A percentile compares a stretch with the other conserved stretches of the same genome.
These are phyloP conservation scores for Clarireedia homoeocarpa DNA, from an alignment of 2,329 filamentous ascomycete species.

Conservation along the genomic window DNA sequence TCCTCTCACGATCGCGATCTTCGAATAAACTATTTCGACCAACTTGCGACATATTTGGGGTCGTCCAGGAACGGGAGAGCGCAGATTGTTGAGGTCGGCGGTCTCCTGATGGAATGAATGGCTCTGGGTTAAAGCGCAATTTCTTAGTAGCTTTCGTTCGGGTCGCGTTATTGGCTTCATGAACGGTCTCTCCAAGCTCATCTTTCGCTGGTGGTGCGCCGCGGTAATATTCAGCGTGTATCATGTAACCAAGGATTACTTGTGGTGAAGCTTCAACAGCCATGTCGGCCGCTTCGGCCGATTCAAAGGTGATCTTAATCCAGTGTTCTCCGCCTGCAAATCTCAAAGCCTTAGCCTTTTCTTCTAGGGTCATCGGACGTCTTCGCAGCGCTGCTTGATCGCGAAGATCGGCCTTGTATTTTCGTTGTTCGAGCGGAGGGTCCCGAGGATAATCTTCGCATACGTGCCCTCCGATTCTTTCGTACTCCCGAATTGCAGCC, in stretches of 20 bases:
- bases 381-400: constrained; percentile 63
- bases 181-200: constrained; percentile 32
- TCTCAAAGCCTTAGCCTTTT: constrained; percentile 70
- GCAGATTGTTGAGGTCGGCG: constrained; percentile 15
- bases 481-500: constrained; percentile 83
- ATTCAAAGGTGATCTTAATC: constrained; percentile 83
- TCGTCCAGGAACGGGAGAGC: constrained; percentile 23
- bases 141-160: constrained; percentile 7
- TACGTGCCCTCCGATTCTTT: constrained; percentile 75
- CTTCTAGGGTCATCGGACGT: constrained; percentile 58
- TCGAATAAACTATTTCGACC: constrained; percentile 17
- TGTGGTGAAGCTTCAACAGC: constrained; percentile 66
- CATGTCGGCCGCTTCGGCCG: constrained; percentile 59
- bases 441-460: constrained; percentile 90
- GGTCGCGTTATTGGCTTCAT: constrained; percentile 2
- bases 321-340: constrained; percentile 83
- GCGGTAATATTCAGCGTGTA: constrained; percentile 64
- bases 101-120: constrained; percentile 6
- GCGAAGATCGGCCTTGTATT: constrained; percentile 67
- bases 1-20: constrained; percentile 9
- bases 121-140: constrained; percentile 12
- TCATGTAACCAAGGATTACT: constrained; percentile 59
- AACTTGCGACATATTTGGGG: constrained; percentile 24
- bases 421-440: constrained; percentile 61
- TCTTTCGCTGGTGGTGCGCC: constrained; percentile 58